A percentile compares a stretch with the other conserved stretches of the same genome.
These are phyloP conservation scores for Micromonas commoda DNA, from an alignment of 139 green algal species.

Conservation along the genomic window DNA sequence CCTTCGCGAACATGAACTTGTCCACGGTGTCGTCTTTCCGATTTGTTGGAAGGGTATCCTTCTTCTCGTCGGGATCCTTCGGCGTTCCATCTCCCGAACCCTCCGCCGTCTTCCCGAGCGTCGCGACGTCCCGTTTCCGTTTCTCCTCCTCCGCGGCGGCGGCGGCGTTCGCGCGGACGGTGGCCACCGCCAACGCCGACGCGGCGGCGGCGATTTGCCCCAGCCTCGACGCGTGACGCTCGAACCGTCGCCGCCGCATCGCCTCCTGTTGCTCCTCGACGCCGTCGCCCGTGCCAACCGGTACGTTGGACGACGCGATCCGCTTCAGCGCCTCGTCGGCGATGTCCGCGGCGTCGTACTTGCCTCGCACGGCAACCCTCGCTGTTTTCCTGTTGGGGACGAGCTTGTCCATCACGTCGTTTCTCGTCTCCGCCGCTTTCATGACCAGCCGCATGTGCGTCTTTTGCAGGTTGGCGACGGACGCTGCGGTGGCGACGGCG, in stretches of 20 bases:
- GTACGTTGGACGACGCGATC: not conserved
- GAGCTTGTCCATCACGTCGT: not conserved
- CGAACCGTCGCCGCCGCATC: not conserved
- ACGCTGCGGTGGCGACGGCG: not conserved
- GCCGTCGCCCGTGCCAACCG: not conserved
- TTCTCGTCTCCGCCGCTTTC: not conserved
- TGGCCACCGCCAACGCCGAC: not conserved
- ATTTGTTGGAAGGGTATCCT: too few species aligned
- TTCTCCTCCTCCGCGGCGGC: not conserved
- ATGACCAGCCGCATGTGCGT: not conserved
- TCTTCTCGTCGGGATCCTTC: too few species aligned
- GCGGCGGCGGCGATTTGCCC: not conserved
- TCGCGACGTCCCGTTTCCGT: too few species aligned
- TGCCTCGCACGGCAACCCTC: not conserved
- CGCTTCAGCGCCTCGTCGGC: not conserved
- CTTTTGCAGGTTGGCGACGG: not conserved
- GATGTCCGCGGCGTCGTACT: not conserved
- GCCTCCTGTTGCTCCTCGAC: not conserved
- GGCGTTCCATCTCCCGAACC: too few species aligned
- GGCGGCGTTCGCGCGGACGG: not conserved
- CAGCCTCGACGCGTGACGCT: not conserved
- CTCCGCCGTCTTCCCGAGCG: too few species aligned
- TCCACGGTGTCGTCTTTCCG: too few species aligned
- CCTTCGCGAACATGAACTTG: not conserved
- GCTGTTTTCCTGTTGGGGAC: not conserved